These are phyloP conservation scores for Neofusicoccum sp. DNA, from an alignment of 2,329 filamentous ascomycete species.

Conservation along the genomic window DNA sequence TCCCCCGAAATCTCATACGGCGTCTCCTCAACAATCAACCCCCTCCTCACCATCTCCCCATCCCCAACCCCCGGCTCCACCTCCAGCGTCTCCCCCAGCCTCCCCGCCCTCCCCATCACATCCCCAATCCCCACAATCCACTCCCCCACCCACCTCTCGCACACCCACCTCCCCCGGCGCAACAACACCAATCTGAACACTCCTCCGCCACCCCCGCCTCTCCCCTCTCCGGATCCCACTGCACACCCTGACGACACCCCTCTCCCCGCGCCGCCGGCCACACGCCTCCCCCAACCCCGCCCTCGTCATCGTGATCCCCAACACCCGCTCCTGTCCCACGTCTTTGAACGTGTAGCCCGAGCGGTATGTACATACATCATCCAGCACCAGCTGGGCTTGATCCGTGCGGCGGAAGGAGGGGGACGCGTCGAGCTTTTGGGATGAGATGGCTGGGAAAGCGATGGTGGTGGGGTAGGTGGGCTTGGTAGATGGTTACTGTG, in stretches of 20 bases:
- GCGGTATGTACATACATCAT: conserved; percentile 66
- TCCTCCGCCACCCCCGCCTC: conserved; percentile 52
- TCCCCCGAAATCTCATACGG: conserved; percentile 44
- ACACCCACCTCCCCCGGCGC: conserved; percentile 46
- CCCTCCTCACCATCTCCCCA: conserved; percentile 38
- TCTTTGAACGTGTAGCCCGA: conserved; percentile 61
- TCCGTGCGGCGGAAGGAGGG: conserved; percentile 56
- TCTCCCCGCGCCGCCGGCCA: conserved; percentile 21
- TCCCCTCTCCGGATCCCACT: conserved; percentile 63
- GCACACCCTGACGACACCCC: conserved; percentile 49
- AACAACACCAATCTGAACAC: conserved; percentile 65
- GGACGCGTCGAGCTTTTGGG: conserved; percentile 54
- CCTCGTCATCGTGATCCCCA: conserved; percentile 57
- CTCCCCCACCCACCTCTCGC: conserved; percentile 48
- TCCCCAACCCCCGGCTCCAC: conserved; percentile 35
- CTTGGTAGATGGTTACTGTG: conserved; percentile 61
- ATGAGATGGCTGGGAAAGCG: conserved; percentile 51
- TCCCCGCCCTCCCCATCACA: conserved; percentile 54
- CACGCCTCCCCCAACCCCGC: conserved; percentile 52
- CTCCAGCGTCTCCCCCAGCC: conserved; percentile 49
- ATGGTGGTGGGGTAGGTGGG: conserved; percentile 56
- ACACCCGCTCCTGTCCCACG: conserved; percentile 52
- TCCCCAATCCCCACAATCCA: conserved; percentile 58
- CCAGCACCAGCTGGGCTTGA: conserved; percentile 64
- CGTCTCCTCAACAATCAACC: conserved; percentile 47